Evolutionary conservation across 2,329 filamentous ascomycete species (phyloP), one percentile per base, ranked within the genome.

Genomic region (Domatiomyces globalis): DNA sequence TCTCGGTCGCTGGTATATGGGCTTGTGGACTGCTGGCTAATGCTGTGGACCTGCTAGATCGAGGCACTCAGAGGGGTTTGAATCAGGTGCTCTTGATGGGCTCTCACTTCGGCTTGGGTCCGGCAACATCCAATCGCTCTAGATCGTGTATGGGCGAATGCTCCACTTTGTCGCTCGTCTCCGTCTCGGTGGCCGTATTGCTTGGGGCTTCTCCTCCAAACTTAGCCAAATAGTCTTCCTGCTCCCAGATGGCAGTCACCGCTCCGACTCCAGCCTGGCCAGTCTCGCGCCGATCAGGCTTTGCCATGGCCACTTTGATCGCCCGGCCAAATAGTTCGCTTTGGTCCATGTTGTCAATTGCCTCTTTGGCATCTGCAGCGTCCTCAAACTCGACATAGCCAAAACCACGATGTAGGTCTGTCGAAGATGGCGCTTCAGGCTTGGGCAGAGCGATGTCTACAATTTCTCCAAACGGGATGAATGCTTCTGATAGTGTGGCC

Each of bases 291-390:
- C 55, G 48, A 56, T 92, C 87, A 29, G 87, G 81, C 68, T 95
- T 98, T 44, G 94, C 94, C 51, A 84, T 79, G 45, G 87, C 89
- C 49, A 96, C 90, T 67, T 89, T 95, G 66, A 98, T 84, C 12
- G 92, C 83, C 54, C 87, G 80, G 9, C 92, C 94, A 65, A 90
- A 96, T 45, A 98, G 78, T 70, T 96, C 90, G 54, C 89, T 85
- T 66, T 95, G 88, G 65, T 98, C 87, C 90, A 98, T 96, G 66
- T 98, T 98, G 74, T 96, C 88, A 66, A 98, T 95, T 48, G 92
- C 92, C 69, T 96, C 90, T 63, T 83, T 83, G 25, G 89, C 90
- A 69, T 98, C 92, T 52, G 83, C 79, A 10, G 81, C 76, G 52
- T 87, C 78, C 62, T 95, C 88, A 63, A 86, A 98, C 65, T 98